Conservation (phyloP, 257 asterid species). For the Verbascum thapsus region DNA sequence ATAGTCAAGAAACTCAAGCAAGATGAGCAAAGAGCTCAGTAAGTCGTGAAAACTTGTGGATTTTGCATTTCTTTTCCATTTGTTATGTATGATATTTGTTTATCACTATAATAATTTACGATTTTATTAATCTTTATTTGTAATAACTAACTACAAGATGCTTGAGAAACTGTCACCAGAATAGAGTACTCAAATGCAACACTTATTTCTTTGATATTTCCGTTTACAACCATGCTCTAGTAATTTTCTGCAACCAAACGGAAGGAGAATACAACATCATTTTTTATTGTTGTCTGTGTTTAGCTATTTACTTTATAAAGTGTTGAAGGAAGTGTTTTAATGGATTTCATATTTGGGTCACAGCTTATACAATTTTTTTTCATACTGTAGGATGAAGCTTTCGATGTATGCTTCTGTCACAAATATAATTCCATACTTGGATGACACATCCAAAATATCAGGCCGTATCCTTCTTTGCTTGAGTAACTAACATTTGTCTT, state of each 20-base stretch:
- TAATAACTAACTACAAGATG: too few relatives aligned
- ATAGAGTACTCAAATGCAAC: not conserved
- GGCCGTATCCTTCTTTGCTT: slow-evolving; percentile 77
- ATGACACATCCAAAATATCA: slow-evolving; percentile 63
- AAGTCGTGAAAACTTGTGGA: slow-evolving; percentile 39
- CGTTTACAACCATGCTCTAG: not conserved
- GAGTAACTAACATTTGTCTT: slow-evolving; percentile 13
- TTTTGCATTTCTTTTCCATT: not conserved
- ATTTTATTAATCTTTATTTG: not conserved
- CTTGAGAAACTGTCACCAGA: not conserved
- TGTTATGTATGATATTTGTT: not conserved
- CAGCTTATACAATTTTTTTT: slow-evolving; percentile 20
- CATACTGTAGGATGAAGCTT: slow-evolving; percentile 71
- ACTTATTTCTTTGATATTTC: not conserved
- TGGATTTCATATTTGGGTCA: slow-evolving; percentile 5
- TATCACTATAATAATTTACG: not conserved
- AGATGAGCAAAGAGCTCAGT: slow-evolving; percentile 68
- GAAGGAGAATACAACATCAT: not conserved
- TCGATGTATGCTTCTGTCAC: slow-evolving; percentile 90
- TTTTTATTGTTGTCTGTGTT: not conserved
- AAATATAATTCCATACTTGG: slow-evolving; percentile 65
- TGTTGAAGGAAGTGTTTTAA: not conserved
- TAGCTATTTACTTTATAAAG: not conserved
- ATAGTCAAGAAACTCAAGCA: slow-evolving; percentile 56
- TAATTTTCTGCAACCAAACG: not conserved